These are phyloP conservation scores for Populus euphratica DNA, from an alignment of 345 rosid genomes.

Conservation along the genomic window DNA sequence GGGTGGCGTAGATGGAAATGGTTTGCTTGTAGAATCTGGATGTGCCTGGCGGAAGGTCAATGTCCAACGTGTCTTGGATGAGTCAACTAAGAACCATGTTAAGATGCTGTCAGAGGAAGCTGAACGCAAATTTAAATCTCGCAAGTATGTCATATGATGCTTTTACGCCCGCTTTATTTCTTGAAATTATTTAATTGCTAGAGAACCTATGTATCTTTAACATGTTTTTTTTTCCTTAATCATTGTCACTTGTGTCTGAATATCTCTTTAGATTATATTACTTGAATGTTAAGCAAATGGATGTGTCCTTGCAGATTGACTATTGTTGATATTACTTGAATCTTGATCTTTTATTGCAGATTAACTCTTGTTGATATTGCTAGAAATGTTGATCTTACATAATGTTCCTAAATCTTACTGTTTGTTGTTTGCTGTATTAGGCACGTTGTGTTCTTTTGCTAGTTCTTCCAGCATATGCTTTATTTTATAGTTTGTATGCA, in stretches of 20 bases:
- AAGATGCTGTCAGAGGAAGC: constrained; percentile 95
- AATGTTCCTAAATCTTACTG: background rate
- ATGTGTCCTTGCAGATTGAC: background rate
- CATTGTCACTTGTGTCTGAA: background rate
- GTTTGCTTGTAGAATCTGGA: constrained; percentile 89
- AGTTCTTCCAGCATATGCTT: background rate
- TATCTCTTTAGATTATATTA: background rate
- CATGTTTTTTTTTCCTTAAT: background rate
- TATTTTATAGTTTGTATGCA: background rate
- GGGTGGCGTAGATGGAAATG: constrained; percentile 76
- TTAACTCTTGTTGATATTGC: background rate
- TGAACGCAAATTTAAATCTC: constrained; percentile 71
- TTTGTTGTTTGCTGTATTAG: background rate
- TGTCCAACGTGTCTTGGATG: constrained; percentile 85
- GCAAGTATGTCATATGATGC: constrained; percentile 53
- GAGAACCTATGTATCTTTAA: background rate
- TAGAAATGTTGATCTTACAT: background rate
- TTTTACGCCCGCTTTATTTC: background rate
- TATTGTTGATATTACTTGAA: background rate
- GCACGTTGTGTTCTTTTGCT: background rate
- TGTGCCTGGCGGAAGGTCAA: constrained; percentile 91
- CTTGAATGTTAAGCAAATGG: background rate
- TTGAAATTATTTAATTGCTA: background rate
- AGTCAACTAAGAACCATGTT: constrained; percentile 80
- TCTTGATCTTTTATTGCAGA: background rate